These are phyloP conservation scores for Gaeumannomyces tritici DNA, from an alignment of 2,329 filamentous ascomycete genomes.

Conservation along the genomic window DNA sequence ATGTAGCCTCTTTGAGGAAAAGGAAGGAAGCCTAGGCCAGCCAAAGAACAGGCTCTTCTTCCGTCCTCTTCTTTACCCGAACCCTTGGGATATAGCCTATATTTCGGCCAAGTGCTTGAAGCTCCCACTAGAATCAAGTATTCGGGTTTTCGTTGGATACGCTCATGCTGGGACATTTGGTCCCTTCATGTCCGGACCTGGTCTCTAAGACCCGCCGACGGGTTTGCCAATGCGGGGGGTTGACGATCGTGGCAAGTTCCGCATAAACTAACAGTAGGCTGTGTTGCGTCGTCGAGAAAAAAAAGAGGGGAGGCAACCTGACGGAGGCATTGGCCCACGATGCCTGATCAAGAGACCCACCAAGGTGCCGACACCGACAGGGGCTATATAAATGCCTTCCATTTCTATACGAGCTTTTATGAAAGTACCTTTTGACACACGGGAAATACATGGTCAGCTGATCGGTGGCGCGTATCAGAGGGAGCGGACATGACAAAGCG, in stretches of 20 bases:
- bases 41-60: neutral
- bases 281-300: neutral
- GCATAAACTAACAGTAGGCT: neutral
- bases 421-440: neutral
- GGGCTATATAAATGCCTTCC: too few species aligned
- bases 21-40: neutral
- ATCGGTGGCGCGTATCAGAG: neutral
- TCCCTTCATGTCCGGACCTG: neutral
- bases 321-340: neutral
- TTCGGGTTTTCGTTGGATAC: too few species aligned
- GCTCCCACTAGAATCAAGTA: neutral
- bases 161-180: too few species aligned
- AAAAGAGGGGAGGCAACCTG: neutral
- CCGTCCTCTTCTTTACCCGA: neutral
- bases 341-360: neutral
- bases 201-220: neutral
- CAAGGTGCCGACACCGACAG: too few species aligned
- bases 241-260: neutral
- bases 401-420: neutral
- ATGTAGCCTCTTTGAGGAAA: neutral
- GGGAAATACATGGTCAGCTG: neutral
- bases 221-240: neutral
- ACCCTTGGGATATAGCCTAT: neutral
- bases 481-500: neutral
- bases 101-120: neutral